Evolutionary conservation across 768 basidiomycete genomes (phyloP), one percentile per base, ranked within the genome.

Genomic region (Rhodotorula babjevae): DNA sequence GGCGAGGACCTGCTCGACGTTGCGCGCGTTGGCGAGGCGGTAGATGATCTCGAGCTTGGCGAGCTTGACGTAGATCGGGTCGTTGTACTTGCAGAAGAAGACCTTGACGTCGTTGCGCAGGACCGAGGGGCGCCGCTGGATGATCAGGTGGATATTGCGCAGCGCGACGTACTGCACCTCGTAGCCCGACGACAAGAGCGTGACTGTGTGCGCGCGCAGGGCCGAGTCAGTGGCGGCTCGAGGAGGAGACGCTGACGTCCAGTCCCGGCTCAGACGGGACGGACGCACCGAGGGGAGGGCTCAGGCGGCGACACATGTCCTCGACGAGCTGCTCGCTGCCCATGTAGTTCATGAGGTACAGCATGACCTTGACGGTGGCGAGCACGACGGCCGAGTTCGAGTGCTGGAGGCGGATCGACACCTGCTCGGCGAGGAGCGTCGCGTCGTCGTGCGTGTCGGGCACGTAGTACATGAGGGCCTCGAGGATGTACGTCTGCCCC

Each of bases 81-180:
- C 96, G 80, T 98, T 98, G 82, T 98, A 99, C 82, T 99, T 98
- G 90, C 93, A 97, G 83, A 99, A 99, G 83, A 99, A 98, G 23
- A 97, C 94, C 78, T 93, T 93, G 79, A 99, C 95, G 79, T 98
- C 96, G 82, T 96, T 96, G 82, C 91, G 91, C 55, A 99, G 84
- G 46, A 99, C 92, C 21, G 88, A 82, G 7, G 96, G 93, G 44
- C 96, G 86, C 61, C 95, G 87, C 83, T 98, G 96, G 73, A 99
- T 94, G 80, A 99, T 96, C 61, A 99, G 86, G 61, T 97, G 85
- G 79, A 99, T 98, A 79, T 99, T 99, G 64, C 96, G 88, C 44
- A 99, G 83, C 4, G 93, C 92, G 66, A 99, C 94, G 80, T 98
- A 99, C 85, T 98, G 96, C 5, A 99, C 95, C 82, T 98, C 96